Base-by-base conservation (phyloP, 768 basidiomycete genomes). In the Suillus sp. region DNA sequence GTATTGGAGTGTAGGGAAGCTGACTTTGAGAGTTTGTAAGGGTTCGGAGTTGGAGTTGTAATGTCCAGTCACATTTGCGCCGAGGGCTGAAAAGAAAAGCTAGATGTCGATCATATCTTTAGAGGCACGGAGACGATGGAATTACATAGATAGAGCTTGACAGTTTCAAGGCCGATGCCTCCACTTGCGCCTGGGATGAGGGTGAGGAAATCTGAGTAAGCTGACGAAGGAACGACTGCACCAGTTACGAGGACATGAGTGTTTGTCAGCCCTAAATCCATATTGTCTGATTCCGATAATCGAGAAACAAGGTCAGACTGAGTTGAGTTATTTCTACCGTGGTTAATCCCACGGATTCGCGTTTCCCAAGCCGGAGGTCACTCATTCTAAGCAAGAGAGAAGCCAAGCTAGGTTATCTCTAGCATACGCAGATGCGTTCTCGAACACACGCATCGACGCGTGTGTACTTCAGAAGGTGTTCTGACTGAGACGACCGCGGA, bases 161-260 rank as follows among this genome's bases (percentile, higher is more conserved):
- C 79, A 1, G 86, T 89, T 66, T 84, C 86, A 1, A 90, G 77
- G 11, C 91, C 91, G 40, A 93, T 92, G 1, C 89, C 90, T 10
- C 90, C 89, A 67, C 86, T 90, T 2, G 90, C 89, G 56, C 91
- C 91, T 87, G 69, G 27, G 6, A 22, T 30, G 34, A n/a, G 58
- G 13, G 40, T 58, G 14, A 60, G 50, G 35, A 18, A 32, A 45
- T 37, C 16, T 9, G 34, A 38, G 13, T 13, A 11, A 40, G 27
- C 18, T 42, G 37, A 27, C 16, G 16, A 45, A 2, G 10, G 16
- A 43, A 45, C 13, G 5, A 62, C 42, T n/a, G 59, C 53, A 87
- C 89, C 89, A 63, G 89, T 90, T 35, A 91, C 79, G n/a, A 91
- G 79, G 45, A 90, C 88, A 71, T 91, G 89, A 8, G 87, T 83